Evolutionary conservation across 257 asterid genomes (phyloP), one percentile per base, ranked within the genome.

Genomic region (Striga asiatica): DNA sequence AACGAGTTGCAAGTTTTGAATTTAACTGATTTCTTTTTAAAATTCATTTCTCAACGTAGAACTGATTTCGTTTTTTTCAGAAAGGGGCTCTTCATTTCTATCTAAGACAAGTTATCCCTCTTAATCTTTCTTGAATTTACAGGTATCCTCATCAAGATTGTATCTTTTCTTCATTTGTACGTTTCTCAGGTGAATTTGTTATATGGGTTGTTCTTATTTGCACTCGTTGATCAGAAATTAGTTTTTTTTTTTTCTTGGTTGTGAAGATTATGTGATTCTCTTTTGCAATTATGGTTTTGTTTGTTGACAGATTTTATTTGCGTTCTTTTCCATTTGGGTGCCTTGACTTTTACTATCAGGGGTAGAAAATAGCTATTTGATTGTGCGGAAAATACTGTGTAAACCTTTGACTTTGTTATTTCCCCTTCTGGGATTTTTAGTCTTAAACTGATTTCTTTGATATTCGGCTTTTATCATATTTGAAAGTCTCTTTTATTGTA

Each of bases 141-240:
- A 65, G 78, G 81, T 76, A 75, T 51, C 42, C 34, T 45, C 35
- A 32, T 64, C 28, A 12, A 2, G 45, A 58, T 68, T 43, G 49
- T 68, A 13, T 43, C 23, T 32, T 21, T 22, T 60, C 60, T 37
- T 48, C 54, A 25, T 34, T 5, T 49, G 51, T 25, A 7, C 50
- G 29, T 17, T 63, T 50, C 11, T 37, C 50, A 34, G 39, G 48
- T 39, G 5, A 8, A 34, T 11, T 46, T 39, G 22, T 50, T 39
- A 5, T n/a, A n/a, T n/a, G n/a, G 8, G 8, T 32, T 32, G 38
- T 34, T 34, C 13, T 37, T 37, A 41, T 41, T 41, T 3, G 6
- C 17, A 5, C 2, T 16, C 6, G 14, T 8, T 18, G 3, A n/a
- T 41, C 6, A 4, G 17, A 17, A 41, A 18, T 5, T 13, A 3